Evolutionary conservation across 2,329 filamentous ascomycete species (phyloP).

Genomic region (Xylaria arbuscula): DNA sequence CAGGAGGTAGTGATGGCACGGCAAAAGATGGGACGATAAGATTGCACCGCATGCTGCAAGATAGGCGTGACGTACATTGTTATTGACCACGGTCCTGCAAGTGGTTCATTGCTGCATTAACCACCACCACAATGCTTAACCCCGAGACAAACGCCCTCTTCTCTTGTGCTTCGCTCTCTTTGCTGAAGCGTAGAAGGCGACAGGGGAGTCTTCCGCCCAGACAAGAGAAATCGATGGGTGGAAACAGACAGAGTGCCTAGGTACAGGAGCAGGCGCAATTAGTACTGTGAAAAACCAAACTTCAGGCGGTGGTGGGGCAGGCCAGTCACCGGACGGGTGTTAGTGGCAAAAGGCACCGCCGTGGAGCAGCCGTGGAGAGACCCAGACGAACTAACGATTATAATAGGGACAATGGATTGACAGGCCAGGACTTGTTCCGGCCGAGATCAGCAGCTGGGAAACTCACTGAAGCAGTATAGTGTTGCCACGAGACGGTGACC

Average conservation of each 20-base stretch:
- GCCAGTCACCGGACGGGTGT: constrained; percentile 44
- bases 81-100: constrained; percentile 44
- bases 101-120: constrained; percentile 46
- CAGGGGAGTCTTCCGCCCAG: constrained; percentile 30
- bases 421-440: constrained; percentile 42
- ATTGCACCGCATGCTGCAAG: constrained; percentile 51
- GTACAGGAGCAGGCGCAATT: constrained; percentile 36
- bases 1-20: constrained; percentile 23
- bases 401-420: constrained; percentile 40
- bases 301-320: constrained; percentile 40
- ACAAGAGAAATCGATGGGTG: constrained; percentile 27
- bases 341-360: constrained; percentile 44
- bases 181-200: constrained; percentile 32
- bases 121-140: constrained; percentile 18
- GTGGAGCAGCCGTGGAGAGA: constrained; percentile 15
- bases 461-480: constrained; percentile 41
- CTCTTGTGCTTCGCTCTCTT: constrained; percentile 24
- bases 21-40: constrained; percentile 43
- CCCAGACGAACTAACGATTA: constrained; percentile 35
- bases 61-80: constrained; percentile 49
- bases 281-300: constrained; percentile 38
- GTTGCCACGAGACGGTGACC: constrained; percentile 37
- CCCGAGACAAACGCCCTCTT: constrained; percentile 27
- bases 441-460: constrained; percentile 41
- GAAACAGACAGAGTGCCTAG: constrained; percentile 33